These are phyloP conservation scores for Endothia cerciana DNA, from an alignment of 2,329 filamentous ascomycete species.

Conservation along the genomic window DNA sequence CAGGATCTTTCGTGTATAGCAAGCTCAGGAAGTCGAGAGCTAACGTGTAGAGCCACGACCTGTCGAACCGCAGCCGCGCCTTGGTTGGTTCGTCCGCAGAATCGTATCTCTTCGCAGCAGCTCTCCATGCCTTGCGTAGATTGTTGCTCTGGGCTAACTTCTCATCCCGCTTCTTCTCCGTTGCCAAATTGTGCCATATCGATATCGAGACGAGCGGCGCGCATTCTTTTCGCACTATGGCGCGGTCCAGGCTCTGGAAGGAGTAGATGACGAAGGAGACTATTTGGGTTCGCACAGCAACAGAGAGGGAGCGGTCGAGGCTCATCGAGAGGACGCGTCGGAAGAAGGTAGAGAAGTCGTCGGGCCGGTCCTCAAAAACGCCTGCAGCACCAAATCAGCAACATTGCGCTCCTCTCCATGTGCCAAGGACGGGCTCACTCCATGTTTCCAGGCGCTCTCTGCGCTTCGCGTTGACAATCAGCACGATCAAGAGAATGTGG, in stretches of 20 bases:
- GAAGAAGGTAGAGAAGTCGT: constrained; percentile 88
- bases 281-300: constrained; percentile 76
- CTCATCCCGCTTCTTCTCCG: constrained; percentile 72
- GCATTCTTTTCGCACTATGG: constrained; percentile 91
- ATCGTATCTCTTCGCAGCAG: constrained; percentile 83
- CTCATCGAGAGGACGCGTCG: constrained; percentile 87
- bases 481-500: constrained; percentile 83
- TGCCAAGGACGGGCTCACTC: constrained; percentile 57
- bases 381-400: constrained; percentile 48
- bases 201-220: constrained; percentile 92
- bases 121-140: constrained; percentile 88
- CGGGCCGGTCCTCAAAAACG: constrained; percentile 74
- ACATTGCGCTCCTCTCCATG: not conserved
- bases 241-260: constrained; percentile 91
- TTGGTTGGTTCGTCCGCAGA: constrained; percentile 80
- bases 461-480: constrained; percentile 87
- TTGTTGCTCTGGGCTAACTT: constrained; percentile 74
- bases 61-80: constrained; percentile 82
- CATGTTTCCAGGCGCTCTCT: constrained; percentile 87
- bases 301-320: constrained; percentile 69
- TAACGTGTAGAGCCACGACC: constrained; percentile 89
- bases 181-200: constrained; percentile 92
- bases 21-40: constrained; percentile 79
- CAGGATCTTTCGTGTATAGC: constrained; percentile 63
- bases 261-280: constrained; percentile 87